phyloP scores from a whole-genome alignment of 345 rosid genomes.

The Balakata baccata region DNA sequence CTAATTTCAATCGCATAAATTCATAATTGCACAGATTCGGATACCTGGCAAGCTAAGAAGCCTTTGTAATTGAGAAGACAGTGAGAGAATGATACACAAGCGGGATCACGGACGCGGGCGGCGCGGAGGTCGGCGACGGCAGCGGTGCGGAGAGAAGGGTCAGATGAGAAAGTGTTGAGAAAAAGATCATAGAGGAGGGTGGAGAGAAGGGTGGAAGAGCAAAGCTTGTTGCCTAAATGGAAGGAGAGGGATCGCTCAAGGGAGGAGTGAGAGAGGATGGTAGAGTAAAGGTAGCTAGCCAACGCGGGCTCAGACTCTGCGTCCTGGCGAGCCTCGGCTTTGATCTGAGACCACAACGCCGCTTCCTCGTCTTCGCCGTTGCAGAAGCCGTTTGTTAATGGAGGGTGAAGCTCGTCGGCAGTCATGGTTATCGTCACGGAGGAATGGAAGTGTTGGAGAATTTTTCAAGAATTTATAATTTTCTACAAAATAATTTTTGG shows the following conservation, averaged over 20 bases:
- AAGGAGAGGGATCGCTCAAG: slow-evolving; percentile 84
- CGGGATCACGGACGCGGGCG: slow-evolving; percentile 80
- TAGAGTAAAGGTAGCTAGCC: slow-evolving; percentile 93
- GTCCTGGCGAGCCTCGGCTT: slow-evolving; percentile 85
- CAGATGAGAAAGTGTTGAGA: slow-evolving; percentile 72
- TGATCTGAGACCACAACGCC: slow-evolving; percentile 77
- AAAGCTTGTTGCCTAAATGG: slow-evolving; percentile 93
- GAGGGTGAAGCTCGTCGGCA: slow-evolving; percentile 49
- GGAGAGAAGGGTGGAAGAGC: slow-evolving; percentile 93
- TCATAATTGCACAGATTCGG: neutral
- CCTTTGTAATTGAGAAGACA: slow-evolving; percentile 97
- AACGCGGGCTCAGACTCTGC: slow-evolving; percentile 94
- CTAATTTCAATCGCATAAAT: neutral
- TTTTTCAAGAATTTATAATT: neutral
- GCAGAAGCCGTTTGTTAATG: neutral
- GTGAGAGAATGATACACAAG: slow-evolving; percentile 93
- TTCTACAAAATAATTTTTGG: neutral
- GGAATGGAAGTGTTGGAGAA: neutral
- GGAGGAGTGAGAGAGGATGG: slow-evolving; percentile 86
- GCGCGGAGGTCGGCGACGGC: slow-evolving; percentile 94
- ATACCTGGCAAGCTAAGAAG: slow-evolving; percentile 88
- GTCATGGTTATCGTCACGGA: slow-evolving; percentile 36
- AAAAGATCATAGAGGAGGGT: slow-evolving; percentile 92
- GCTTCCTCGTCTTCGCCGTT: slow-evolving; percentile 47
- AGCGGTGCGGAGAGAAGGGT: slow-evolving; percentile 68